phyloP scores from a whole-genome alignment of 2,329 filamentous ascomycete genomes.

The Arthrocladium fulminans region DNA sequence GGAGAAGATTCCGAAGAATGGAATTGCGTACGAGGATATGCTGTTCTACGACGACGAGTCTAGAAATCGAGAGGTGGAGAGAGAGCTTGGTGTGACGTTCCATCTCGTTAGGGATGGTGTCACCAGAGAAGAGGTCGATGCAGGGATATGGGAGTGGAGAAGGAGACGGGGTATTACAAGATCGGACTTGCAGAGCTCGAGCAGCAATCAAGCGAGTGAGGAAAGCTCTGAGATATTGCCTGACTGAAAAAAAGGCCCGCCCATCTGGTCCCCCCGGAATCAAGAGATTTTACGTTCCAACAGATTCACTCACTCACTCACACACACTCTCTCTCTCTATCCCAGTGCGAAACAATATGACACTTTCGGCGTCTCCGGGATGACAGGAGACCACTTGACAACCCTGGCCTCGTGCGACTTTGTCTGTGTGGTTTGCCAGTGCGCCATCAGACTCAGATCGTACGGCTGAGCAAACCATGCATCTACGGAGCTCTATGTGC shows the following conservation, averaged over 20 bases:
- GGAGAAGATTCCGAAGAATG: slow-evolving; percentile 8
- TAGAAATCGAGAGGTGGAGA: slow-evolving; percentile 72
- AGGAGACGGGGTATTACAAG: slow-evolving; percentile 51
- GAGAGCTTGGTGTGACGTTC: slow-evolving; percentile 70
- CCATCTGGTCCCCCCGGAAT: neutral
- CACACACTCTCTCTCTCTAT: no score
- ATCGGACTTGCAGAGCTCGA: slow-evolving; percentile 9
- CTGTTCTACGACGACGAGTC: slow-evolving; percentile 92
- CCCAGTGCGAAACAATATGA: no score
- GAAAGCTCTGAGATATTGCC: neutral
- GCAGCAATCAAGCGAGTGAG: neutral
- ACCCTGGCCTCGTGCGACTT: no score
- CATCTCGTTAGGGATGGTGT: slow-evolving; percentile 72
- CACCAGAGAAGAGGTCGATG: slow-evolving; percentile 65
- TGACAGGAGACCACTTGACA: no score
- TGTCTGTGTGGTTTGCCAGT: no score
- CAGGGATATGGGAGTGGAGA: slow-evolving; percentile 73
- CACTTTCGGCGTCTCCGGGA: no score
- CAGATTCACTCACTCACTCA: no score
- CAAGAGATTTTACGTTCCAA: no score
- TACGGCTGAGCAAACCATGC: no score
- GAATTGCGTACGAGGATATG: slow-evolving; percentile 71
- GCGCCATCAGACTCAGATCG: no score
- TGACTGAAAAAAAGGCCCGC: neutral
- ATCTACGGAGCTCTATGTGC: no score